phyloP scores from a whole-genome alignment of 768 basidiomycete genomes.

The Boletus sp. region DNA sequence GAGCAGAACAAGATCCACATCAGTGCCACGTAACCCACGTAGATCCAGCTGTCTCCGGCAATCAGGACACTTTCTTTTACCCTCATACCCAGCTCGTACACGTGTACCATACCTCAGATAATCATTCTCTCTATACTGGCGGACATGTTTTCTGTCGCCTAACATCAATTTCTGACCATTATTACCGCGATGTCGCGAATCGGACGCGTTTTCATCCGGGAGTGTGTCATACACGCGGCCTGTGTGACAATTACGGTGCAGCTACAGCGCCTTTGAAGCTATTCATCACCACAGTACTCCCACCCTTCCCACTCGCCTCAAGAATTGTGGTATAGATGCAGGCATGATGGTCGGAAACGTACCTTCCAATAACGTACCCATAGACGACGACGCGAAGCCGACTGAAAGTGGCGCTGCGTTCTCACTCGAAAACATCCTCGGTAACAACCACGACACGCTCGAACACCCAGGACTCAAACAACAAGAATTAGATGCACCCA shows the following conservation, averaged over 20 bases:
- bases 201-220: neutral
- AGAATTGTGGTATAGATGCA: conserved; percentile 8
- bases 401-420: conserved; percentile 32
- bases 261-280: conserved; percentile 2
- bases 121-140: conserved; percentile 1
- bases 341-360: conserved; percentile 20
- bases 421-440: conserved; percentile 69
- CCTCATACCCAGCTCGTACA: conserved; percentile 2
- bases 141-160: neutral
- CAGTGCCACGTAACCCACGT: conserved; percentile 23
- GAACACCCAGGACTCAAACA: conserved; percentile 47
- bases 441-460: conserved; percentile 57
- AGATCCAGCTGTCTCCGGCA: neutral
- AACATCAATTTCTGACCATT: neutral
- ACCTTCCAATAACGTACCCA: conserved; percentile 13
- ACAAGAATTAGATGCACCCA: conserved; percentile 32
- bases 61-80: neutral
- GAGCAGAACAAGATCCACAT: conserved; percentile 37
- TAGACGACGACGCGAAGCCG: conserved; percentile 9
- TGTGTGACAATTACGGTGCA: conserved; percentile 18
- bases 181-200: neutral
- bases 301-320: conserved; percentile 1
- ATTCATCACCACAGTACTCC: conserved; percentile 12
- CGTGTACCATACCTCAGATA: conserved; percentile 18
- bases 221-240: conserved; percentile 24